Conservation (phyloP, 2,329 filamentous ascomycete genomes). For the Ophioceras dolichostomum region DNA sequence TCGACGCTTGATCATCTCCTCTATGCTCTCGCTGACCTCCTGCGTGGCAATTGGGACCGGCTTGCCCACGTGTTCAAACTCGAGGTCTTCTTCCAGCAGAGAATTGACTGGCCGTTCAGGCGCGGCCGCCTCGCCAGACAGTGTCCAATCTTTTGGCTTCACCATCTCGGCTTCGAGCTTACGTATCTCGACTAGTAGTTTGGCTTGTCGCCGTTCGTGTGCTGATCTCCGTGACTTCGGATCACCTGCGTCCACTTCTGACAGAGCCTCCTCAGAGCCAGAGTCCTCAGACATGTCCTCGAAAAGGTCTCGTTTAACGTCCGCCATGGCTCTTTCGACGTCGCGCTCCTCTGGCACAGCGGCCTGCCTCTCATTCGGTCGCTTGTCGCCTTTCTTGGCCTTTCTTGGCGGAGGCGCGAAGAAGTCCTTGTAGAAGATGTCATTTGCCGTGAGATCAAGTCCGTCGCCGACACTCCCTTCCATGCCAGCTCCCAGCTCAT, state of each 20-base stretch:
- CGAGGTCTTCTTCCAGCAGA: slow-evolving; percentile 83
- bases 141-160: slow-evolving; percentile 80
- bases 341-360: slow-evolving; percentile 35
- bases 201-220: slow-evolving; percentile 78
- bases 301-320: slow-evolving; percentile 30
- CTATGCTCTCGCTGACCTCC: slow-evolving; percentile 81
- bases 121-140: slow-evolving; percentile 78
- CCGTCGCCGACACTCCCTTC: too few species aligned
- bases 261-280: slow-evolving; percentile 41
- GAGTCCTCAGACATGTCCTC: slow-evolving; percentile 55
- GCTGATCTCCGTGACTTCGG: slow-evolving; percentile 65
- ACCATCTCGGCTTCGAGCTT: slow-evolving; percentile 81
- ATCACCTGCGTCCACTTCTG: slow-evolving; percentile 55
- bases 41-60: slow-evolving; percentile 89
- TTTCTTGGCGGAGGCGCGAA: slow-evolving; percentile 78
- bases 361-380: slow-evolving; percentile 25
- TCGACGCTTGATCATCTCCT: slow-evolving; percentile 85
- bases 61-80: slow-evolving; percentile 92
- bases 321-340: slow-evolving; percentile 37
- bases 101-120: slow-evolving; percentile 80
- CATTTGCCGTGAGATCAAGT: slow-evolving; percentile 60
- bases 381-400: slow-evolving; percentile 35
- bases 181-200: slow-evolving; percentile 80
- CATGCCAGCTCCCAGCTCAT: slow-evolving; percentile 49
- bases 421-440: slow-evolving; percentile 85